phyloP scores from a whole-genome alignment of 1,139 yeast genomes.

The Magnusiomyces ingens region DNA sequence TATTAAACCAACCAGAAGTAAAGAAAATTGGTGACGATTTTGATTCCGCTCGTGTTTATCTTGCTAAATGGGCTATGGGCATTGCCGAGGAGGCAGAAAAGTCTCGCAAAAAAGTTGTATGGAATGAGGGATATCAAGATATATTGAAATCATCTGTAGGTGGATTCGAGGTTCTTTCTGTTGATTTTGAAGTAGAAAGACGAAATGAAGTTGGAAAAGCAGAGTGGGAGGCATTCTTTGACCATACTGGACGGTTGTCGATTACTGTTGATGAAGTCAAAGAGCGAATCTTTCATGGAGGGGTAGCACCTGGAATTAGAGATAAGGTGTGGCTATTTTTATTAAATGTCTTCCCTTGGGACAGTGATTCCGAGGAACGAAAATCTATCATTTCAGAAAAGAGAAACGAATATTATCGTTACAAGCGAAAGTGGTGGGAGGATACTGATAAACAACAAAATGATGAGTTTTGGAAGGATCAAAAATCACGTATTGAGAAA shows the following conservation, averaged over 20 bases:
- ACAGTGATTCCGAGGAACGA: slow-evolving; percentile 65
- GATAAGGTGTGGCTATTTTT: slow-evolving; percentile 81
- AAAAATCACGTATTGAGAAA: slow-evolving; percentile 80
- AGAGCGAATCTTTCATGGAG: slow-evolving; percentile 84
- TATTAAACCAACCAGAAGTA: slow-evolving; percentile 74
- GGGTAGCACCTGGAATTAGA: slow-evolving; percentile 56
- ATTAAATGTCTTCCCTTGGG: slow-evolving; percentile 85
- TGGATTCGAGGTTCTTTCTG: slow-evolving; percentile 61
- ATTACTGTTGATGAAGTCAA: slow-evolving; percentile 73
- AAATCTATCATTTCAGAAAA: slow-evolving; percentile 50
- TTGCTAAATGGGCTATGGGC: slow-evolving; percentile 96
- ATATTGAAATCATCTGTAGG: slow-evolving; percentile 54
- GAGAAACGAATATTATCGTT: slow-evolving; percentile 56
- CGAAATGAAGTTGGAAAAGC: slow-evolving; percentile 55
- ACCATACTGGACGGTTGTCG: slow-evolving; percentile 62
- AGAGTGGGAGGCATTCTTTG: slow-evolving; percentile 89
- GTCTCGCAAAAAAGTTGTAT: slow-evolving; percentile 47
- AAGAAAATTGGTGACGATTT: slow-evolving; percentile 78
- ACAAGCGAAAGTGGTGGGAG: slow-evolving; percentile 63
- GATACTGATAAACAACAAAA: slow-evolving; percentile 49
- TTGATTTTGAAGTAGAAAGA: slow-evolving; percentile 57
- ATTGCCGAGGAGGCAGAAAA: slow-evolving; percentile 89
- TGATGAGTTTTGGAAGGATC: slow-evolving; percentile 81
- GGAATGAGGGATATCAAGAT: slow-evolving; percentile 36
- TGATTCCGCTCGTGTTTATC: slow-evolving; percentile 82